Evolutionary conservation across 169 alveolate genomes (phyloP).

Genomic region (Perkinsus olseni): DNA sequence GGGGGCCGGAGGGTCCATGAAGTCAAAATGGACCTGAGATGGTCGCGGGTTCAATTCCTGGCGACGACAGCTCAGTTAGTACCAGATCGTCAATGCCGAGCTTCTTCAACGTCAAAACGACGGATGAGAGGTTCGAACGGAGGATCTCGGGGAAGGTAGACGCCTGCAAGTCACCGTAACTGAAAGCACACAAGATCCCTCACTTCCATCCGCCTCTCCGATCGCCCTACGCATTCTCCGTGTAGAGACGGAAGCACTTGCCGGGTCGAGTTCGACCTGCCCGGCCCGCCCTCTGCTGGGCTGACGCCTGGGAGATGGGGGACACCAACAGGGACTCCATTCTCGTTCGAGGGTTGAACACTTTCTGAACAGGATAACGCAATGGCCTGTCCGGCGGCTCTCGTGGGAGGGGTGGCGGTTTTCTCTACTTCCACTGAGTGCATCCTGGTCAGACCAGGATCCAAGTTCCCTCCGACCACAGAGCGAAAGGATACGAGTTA

Average conservation of each 20-base stretch:
- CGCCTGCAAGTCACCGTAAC: too few relatives aligned
- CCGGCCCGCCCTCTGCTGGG: constrained; percentile 94
- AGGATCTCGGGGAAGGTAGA: constrained; percentile 84
- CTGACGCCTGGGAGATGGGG: constrained; percentile 95
- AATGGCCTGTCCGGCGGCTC: too few relatives aligned
- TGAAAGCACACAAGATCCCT: too few relatives aligned
- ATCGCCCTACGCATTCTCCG: constrained; percentile 75
- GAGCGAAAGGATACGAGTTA: too few relatives aligned
- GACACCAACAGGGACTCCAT: constrained; percentile 92
- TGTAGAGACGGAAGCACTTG: constrained; percentile 94
- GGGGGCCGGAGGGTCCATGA: constrained; percentile 99
- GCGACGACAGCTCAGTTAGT: too few relatives aligned
- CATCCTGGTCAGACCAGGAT: too few relatives aligned
- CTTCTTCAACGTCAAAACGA: constrained; percentile 88
- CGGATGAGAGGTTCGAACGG: constrained; percentile 82
- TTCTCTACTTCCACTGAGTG: too few relatives aligned
- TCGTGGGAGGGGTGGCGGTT: too few relatives aligned
- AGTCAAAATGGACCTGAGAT: constrained; percentile 87
- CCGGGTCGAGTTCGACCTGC: constrained; percentile 99
- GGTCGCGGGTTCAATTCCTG: too few relatives aligned
- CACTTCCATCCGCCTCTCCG: too few relatives aligned
- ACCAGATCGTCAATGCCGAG: constrained; percentile 90
- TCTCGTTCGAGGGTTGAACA: constrained; percentile 96
- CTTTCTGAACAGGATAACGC: too few relatives aligned
- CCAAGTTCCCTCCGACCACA: too few relatives aligned